These are phyloP conservation scores for Cyberlindnera saturnus DNA, from an alignment of 805 yeast genomes.

Conservation along the genomic window DNA sequence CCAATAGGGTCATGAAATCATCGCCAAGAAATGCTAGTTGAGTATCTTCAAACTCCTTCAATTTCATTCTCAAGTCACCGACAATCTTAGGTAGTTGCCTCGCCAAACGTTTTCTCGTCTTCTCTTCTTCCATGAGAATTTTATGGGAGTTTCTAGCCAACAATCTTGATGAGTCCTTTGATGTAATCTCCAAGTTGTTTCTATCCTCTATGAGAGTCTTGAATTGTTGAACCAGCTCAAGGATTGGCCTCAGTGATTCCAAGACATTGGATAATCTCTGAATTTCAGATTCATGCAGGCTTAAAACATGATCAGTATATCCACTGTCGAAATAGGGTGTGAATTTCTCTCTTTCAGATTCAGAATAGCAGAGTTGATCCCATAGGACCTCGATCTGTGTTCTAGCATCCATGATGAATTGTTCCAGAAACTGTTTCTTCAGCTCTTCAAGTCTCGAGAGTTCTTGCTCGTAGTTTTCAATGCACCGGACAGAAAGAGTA, in stretches of 20 bases:
- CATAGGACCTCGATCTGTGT: slow-evolving; percentile 54
- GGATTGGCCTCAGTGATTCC: slow-evolving; percentile 45
- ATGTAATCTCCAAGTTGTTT: slow-evolving; percentile 54
- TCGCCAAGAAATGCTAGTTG: slow-evolving; percentile 25
- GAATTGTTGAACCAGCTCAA: slow-evolving; percentile 50
- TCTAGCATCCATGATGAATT: slow-evolving; percentile 60
- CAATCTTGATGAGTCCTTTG: slow-evolving; percentile 76
- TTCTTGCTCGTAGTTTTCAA: slow-evolving; percentile 51
- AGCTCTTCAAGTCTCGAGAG: slow-evolving; percentile 49
- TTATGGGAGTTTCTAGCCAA: slow-evolving; percentile 71
- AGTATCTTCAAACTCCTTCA: slow-evolving; percentile 43
- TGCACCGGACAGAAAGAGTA: slow-evolving; percentile 38
- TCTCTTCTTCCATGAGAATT: slow-evolving; percentile 76
- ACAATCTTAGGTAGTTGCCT: slow-evolving; percentile 63
- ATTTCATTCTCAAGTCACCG: slow-evolving; percentile 39
- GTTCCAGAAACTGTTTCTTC: slow-evolving; percentile 59
- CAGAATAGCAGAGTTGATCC: slow-evolving; percentile 54
- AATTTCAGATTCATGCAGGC: slow-evolving; percentile 60
- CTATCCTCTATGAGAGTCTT: slow-evolving; percentile 55
- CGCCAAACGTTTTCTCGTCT: slow-evolving; percentile 58
- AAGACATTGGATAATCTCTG: slow-evolving; percentile 42
- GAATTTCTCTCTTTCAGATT: slow-evolving; percentile 44
- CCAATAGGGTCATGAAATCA: slow-evolving; percentile 25
- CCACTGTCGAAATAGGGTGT: slow-evolving; percentile 31
- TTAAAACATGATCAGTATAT: slow-evolving; percentile 55